Evolutionary conservation across 1,284 basidiomycete species (phyloP), one percentile per base, ranked within the genome.

Genomic region (Cronartium ribicola): DNA sequence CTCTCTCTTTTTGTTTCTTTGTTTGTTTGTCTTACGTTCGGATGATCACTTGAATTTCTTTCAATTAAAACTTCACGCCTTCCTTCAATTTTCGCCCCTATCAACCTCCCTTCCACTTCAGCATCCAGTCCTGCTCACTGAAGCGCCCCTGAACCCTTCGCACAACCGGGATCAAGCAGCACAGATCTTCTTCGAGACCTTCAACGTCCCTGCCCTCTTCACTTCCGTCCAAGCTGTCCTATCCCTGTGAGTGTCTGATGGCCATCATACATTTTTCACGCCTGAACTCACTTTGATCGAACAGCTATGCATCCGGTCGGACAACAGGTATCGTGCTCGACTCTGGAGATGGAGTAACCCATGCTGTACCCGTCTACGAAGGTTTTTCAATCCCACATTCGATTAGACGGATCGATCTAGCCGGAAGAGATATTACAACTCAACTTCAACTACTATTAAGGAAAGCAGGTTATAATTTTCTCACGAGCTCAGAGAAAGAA

Each of bases 311-410:
- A 3, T 97, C 95, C 5, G 96, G 96, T n/a, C 87, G 96, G 77
- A 98, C 96, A 76, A 98, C 96, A 40, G 96, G 96, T 48, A 97
- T 98, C 75, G 96, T 99, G 3, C 86, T 99, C 14, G 96, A 99
- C 81, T 98, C 96, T 3, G 96, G 96, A 11, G 96, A 99, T 81
- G 96, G 96, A 29, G 96, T 99, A 1, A 98, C 96, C 22, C 96
- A 99, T 78, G 93, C 96, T 3, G 96, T 99, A 3, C 96, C 96
- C 3, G 96, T 99, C 10, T 99, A 96, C 80, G 96, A 99, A 81
- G 96, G 96, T 0, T 98, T 98, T 84, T 94, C 92, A 8, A 97
- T 98, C 92, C 94, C 95, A 46, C 93, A 98, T 81, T 95, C 96
- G 46, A 95, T 98, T 77, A 88, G 94, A 69, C 85, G 96, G 79